Base-by-base conservation (phyloP, 352 stramenopile species). In the Pythium aquatile region DNA sequence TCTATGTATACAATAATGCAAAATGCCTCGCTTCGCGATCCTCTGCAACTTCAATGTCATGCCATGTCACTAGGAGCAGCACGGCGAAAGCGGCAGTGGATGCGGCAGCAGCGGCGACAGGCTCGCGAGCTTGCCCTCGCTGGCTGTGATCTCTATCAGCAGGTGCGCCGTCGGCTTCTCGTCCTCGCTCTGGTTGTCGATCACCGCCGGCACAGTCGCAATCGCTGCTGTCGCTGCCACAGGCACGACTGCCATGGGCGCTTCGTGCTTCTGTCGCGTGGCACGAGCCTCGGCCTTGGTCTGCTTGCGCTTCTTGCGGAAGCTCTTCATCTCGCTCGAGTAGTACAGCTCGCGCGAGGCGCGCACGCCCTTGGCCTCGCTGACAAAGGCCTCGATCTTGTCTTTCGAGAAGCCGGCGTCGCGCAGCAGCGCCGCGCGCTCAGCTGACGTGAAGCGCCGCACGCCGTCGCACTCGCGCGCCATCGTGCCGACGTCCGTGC, bases 401-500 rank as follows among this genome's bases (percentile, higher is more conserved):
- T 62, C 55, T 28, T n/a, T 24, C 10, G 39, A 30, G 37, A 55
- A 68, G 42, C 65, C 65, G 0, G 65, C 65, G n/a, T 39, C 42
- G 11, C 47, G 60, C 40, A 72, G 56, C 61, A 72, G 39, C 29
- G 49, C 49, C 4, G 60, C 42, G 60, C 65, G 57, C 47, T 72
- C 65, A 5, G 56, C 47, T 8, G 59, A 52, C 30, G 65, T 57
- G 46, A 72, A 72, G 58, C 65, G 65, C 9, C 54, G 58, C 35
- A 72, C 61, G 24, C 65, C 65, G 49, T 72, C 65, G 53, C 35
- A 55, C 47, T 57, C 52, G 42, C 46, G 26, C 17, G 65, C 65
- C 65, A 72, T 72, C 44, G 16, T 44, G 35, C 65, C 65, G n/a
- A 72, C 65, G 29, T 46, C 24, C 20, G 65, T 72, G 57, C 61